These are phyloP conservation scores for Acidomyces sp. DNA, from an alignment of 495 filamentous ascomycete genomes.

Conservation along the genomic window DNA sequence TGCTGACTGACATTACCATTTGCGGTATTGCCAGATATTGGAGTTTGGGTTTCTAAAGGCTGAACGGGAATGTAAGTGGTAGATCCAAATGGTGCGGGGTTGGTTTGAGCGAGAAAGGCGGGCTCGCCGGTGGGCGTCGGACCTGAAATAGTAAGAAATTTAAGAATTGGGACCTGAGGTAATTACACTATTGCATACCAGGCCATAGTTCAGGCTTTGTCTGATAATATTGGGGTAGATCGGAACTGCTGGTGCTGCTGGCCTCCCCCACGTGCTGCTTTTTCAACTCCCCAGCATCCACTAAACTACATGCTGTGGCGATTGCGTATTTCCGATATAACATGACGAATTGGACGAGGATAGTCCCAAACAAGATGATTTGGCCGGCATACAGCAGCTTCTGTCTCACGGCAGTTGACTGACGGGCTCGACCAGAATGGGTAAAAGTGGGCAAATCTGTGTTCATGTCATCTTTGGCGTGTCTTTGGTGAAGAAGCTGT, in stretches of 20 bases:
- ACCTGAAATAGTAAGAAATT: constrained; percentile 28
- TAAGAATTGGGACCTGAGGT: background rate
- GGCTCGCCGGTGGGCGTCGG: constrained; percentile 44
- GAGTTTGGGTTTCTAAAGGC: constrained; percentile 44
- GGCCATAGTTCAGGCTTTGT: constrained; percentile 33
- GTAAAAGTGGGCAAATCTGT: background rate
- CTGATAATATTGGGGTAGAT: constrained; percentile 37
- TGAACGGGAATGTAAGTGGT: constrained; percentile 40
- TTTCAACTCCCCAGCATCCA: constrained; percentile 1
- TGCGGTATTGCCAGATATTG: constrained; percentile 36
- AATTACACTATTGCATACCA: constrained; percentile 15
- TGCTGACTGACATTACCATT: too few relatives aligned
- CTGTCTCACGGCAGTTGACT: too few relatives aligned
- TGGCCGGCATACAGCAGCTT: constrained; percentile 5
- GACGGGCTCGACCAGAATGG: too few relatives aligned
- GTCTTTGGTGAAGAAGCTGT: too few relatives aligned
- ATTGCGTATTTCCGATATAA: constrained; percentile 8
- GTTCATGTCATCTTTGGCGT: too few relatives aligned
- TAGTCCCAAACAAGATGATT: constrained; percentile 6
- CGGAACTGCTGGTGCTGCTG: background rate
- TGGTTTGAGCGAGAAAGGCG: constrained; percentile 45
- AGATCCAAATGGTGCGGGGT: constrained; percentile 38
- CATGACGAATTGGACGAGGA: constrained; percentile 16
- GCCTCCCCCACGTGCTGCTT: constrained; percentile 5
- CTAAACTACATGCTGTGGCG: constrained; percentile 4